phyloP scores from a whole-genome alignment of 306 rosid genomes.

The Pyrus betulifolia region DNA sequence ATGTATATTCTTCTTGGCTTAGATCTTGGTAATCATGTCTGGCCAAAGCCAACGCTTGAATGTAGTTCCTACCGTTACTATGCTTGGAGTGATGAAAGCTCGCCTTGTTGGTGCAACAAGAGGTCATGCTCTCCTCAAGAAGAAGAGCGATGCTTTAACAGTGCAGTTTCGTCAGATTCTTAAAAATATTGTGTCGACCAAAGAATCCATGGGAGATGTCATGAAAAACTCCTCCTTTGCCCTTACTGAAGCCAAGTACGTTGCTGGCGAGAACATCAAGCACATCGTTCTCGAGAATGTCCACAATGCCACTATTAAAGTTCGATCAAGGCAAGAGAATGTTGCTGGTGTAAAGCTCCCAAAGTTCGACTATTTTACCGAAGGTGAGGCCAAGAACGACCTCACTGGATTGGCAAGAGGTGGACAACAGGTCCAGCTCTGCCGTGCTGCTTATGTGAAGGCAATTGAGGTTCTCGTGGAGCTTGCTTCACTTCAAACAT shows the following conservation, averaged over 20 bases:
- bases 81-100: constrained; percentile 79
- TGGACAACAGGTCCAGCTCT: constrained; percentile 89
- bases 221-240: constrained; percentile 87
- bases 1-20: background rate
- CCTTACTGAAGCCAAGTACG: constrained; percentile 82
- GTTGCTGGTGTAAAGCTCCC: constrained; percentile 93
- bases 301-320: constrained; percentile 62
- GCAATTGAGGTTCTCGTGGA: constrained; percentile 92
- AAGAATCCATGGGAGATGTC: constrained; percentile 92
- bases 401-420: constrained; percentile 93
- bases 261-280: constrained; percentile 88
- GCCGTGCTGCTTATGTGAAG: constrained; percentile 76
- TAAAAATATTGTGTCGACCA: constrained; percentile 79
- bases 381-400: constrained; percentile 74
- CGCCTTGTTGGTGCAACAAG: constrained; percentile 86
- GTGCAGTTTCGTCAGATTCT: constrained; percentile 83
- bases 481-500: constrained; percentile 94
- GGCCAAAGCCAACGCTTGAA: constrained; percentile 86
- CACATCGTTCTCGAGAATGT: constrained; percentile 86
- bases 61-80: constrained; percentile 95
- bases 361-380: constrained; percentile 64
- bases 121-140: constrained; percentile 94
- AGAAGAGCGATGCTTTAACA: constrained; percentile 92
- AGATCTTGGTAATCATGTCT: constrained; percentile 54
- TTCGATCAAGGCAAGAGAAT: constrained; percentile 79